A percentile compares a stretch with the other conserved stretches of the same genome.
Conservation (phyloP, 2,329 filamentous ascomycete genomes). For the Tolypocladium tundrense region DNA sequence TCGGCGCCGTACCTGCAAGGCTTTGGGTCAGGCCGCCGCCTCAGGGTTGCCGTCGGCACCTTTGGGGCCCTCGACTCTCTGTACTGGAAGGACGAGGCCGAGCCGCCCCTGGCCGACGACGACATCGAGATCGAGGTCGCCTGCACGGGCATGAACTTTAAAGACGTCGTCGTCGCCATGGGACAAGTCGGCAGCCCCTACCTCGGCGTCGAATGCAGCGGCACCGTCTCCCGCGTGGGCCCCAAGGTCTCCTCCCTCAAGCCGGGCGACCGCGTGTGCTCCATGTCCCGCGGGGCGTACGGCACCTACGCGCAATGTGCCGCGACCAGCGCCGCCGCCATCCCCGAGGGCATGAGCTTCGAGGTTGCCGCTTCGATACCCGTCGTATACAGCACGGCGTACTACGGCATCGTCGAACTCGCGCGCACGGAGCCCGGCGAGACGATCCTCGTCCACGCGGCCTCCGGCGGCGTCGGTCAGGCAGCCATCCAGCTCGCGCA, state of each 20-base stretch:
- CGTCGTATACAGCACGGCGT: constrained; percentile 29
- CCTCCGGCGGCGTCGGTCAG: constrained; percentile 27
- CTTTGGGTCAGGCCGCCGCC: constrained; percentile 25
- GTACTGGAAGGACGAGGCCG: constrained; percentile 26
- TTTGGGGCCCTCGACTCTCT: constrained; percentile 27
- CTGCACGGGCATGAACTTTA: constrained; percentile 33
- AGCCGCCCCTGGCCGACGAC: constrained; percentile 18
- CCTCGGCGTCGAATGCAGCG: constrained; percentile 29
- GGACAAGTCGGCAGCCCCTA: constrained; percentile 23
- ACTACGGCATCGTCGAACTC: constrained; percentile 26
- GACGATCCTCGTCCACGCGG: constrained; percentile 28
- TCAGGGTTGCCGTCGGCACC: constrained; percentile 27
- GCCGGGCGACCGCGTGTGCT: constrained; percentile 65
- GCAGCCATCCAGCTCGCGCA: constrained; percentile 27
- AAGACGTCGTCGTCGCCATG: constrained; percentile 34
- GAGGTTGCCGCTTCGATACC: constrained; percentile 29
- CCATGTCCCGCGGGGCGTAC: constrained; percentile 22
- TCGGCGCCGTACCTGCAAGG: constrained; percentile 18
- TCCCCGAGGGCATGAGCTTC: constrained; percentile 26
- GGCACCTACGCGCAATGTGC: constrained; percentile 21
- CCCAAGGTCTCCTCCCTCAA: constrained; percentile 49
- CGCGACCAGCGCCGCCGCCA: constrained; percentile 21
- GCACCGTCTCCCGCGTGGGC: constrained; percentile 40
- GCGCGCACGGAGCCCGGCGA: constrained; percentile 27
- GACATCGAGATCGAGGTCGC: constrained; percentile 33